Conservation (phyloP, 116 monocot species). For the Iris pallida region DNA sequence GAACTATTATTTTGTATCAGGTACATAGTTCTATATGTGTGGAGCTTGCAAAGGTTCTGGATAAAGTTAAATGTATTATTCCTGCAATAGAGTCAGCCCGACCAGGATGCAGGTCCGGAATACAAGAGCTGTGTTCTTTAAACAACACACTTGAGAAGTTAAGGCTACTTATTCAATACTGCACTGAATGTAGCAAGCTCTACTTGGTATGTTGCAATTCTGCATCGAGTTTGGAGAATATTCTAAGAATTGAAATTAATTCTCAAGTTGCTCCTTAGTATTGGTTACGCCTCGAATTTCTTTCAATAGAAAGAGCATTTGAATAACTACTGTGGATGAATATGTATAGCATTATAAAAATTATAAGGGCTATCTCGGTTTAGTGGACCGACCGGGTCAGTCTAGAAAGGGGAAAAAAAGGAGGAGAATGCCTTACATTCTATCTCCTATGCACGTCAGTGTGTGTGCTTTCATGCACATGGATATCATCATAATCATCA, state of each 20-base stretch:
- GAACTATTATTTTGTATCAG: slow-evolving; percentile 19
- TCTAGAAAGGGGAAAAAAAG: neutral
- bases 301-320: too few relatives aligned
- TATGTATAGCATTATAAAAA: neutral
- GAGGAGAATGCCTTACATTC: too few relatives aligned
- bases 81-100: slow-evolving; percentile 77
- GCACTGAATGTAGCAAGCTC: slow-evolving; percentile 74
- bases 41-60: slow-evolving; percentile 48
- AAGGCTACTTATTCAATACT: slow-evolving; percentile 60
- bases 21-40: slow-evolving; percentile 56
- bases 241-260: neutral
- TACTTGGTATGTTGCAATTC: slow-evolving; percentile 64
- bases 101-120: slow-evolving; percentile 68
- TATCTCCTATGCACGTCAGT: too few relatives aligned
- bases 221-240: neutral
- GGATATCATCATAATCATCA: too few relatives aligned
- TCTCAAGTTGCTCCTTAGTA: neutral
- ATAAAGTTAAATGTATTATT: slow-evolving; percentile 46
- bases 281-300: neutral
- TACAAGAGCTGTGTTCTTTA: slow-evolving; percentile 61
- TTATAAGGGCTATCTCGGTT: neutral
- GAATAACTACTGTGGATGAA: neutral
- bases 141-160: slow-evolving; percentile 59
- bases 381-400: neutral
- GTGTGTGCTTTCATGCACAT: too few relatives aligned